These are phyloP conservation scores for Hippophae tibetana DNA, from an alignment of 306 rosid genomes.

Conservation along the genomic window DNA sequence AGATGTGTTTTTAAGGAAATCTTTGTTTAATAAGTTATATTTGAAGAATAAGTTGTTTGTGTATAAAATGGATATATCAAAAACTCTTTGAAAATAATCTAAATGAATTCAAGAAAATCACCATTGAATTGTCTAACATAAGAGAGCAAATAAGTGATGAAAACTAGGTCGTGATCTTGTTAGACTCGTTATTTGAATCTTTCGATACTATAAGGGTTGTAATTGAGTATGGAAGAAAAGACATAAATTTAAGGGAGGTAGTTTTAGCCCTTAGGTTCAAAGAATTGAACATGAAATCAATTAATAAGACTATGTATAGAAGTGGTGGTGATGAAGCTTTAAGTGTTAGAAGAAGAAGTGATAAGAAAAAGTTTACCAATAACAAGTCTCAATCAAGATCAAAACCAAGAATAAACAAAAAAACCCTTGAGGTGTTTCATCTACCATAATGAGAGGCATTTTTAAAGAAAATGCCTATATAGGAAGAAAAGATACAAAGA, in stretches of 20 bases:
- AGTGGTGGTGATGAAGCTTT: background rate
- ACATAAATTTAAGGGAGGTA: background rate
- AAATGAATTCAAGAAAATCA: background rate
- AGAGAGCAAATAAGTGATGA: background rate
- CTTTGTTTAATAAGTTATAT: background rate
- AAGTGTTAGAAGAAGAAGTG: background rate
- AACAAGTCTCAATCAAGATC: background rate
- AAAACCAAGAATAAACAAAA: background rate
- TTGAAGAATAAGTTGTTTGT: background rate
- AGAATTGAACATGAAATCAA: background rate
- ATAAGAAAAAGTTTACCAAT: too few species aligned
- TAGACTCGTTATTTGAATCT: background rate
- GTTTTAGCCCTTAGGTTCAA: background rate
- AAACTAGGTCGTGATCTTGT: background rate
- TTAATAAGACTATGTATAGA: background rate
- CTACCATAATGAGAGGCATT: background rate
- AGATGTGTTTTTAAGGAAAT: background rate
- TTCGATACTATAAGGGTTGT: background rate
- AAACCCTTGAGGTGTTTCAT: background rate
- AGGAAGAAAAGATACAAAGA: background rate
- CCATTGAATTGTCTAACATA: background rate
- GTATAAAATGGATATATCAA: background rate
- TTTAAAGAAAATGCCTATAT: background rate
- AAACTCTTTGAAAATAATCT: background rate
- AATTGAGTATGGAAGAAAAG: background rate